Evolutionary conservation across 345 rosid species (phyloP).

Genomic region (Citrus unshiu): DNA sequence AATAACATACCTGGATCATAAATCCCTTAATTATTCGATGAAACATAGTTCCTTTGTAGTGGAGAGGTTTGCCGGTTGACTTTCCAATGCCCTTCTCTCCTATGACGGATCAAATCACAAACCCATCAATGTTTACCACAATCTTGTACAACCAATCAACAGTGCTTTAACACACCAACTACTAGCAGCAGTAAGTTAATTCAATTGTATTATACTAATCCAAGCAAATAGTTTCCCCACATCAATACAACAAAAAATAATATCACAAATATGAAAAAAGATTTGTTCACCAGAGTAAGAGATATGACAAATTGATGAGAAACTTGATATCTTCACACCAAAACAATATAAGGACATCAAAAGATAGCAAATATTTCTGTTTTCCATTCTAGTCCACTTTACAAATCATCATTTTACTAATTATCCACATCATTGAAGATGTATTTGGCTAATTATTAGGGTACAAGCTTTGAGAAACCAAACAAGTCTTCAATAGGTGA

Average conservation of each 20-base stretch:
- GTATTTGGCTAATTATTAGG: background rate
- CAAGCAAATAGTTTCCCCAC: background rate
- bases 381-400: background rate
- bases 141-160: background rate
- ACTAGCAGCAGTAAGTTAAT: background rate
- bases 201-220: background rate
- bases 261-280: background rate
- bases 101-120: conserved; percentile 26
- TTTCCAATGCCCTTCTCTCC: conserved; percentile 90
- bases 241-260: background rate
- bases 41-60: conserved; percentile 73
- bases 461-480: background rate
- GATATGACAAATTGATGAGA: background rate
- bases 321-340: too few relatives aligned
- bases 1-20: conserved; percentile 84
- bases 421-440: background rate
- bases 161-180: background rate
- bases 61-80: conserved; percentile 80
- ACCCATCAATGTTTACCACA: conserved; percentile 1
- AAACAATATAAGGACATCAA: background rate
- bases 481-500: background rate
- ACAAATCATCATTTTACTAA: background rate
- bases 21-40: conserved; percentile 94
- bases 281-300: background rate
- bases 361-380: background rate